phyloP scores from a whole-genome alignment of 2,329 filamentous ascomycete species.

The Colletotrichum sp. region DNA sequence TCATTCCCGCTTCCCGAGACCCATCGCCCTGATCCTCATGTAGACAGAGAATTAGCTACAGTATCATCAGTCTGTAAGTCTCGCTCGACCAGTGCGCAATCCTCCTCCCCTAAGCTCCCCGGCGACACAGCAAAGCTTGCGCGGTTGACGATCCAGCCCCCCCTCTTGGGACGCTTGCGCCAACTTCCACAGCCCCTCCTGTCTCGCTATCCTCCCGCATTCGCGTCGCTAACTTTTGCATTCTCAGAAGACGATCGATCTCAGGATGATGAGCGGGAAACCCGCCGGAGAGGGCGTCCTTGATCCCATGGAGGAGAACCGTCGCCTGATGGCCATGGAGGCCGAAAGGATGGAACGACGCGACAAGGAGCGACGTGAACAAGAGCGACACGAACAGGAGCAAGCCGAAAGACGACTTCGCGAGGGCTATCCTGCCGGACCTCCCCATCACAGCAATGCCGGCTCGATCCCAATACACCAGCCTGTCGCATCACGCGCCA shows the following conservation, averaged over 20 bases:
- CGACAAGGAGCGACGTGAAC: constrained; percentile 30
- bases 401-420: constrained; percentile 66
- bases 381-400: constrained; percentile 67
- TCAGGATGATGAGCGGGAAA: constrained; percentile 24
- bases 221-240: not conserved
- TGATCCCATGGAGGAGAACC: constrained; percentile 8
- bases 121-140: constrained; percentile 14
- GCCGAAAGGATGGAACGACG: constrained; percentile 57
- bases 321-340: constrained; percentile 21
- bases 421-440: constrained; percentile 68
- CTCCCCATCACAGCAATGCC: constrained; percentile 85
- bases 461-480: constrained; percentile 93
- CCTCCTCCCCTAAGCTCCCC: not conserved
- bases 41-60: not conserved
- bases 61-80: constrained; percentile 21
- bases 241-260: constrained; percentile 12
- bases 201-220: not conserved
- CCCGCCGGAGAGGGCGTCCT: constrained; percentile 15
- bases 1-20: not conserved
- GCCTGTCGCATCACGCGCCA: constrained; percentile 82
- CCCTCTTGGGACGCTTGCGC: constrained; percentile 8
- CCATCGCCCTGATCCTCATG: constrained; percentile 1
- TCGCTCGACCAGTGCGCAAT: not conserved
- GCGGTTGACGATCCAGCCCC: constrained; percentile 9
- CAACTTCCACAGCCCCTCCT: not conserved